Percentiles rank a stretch among this genome's conserved stretches.
These are phyloP conservation scores for Tolypocladium tropicale DNA, from an alignment of 2,329 filamentous ascomycete genomes.

Conservation along the genomic window DNA sequence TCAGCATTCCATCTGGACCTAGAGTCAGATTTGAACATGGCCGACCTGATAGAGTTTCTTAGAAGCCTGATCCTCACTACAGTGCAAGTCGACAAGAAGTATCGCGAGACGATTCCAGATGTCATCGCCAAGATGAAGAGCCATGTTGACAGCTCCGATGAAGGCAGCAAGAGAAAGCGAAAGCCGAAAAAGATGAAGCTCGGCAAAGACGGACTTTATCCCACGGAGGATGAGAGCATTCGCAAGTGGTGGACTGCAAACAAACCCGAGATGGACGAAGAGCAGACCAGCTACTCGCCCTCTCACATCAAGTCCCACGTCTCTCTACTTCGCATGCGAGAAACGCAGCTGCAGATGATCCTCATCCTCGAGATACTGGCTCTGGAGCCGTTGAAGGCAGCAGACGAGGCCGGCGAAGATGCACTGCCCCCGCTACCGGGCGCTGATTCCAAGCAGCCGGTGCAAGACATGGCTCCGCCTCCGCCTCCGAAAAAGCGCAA, in stretches of 20 bases:
- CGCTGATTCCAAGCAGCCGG: conserved; percentile 15
- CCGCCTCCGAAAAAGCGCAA: conserved; percentile 41
- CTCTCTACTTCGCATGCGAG: conserved; percentile 58
- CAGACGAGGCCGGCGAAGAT: conserved; percentile 30
- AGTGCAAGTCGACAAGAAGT: conserved; percentile 67
- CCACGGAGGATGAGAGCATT: conserved; percentile 53
- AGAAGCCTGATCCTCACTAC: conserved; percentile 57
- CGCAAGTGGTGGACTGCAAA: conserved; percentile 60
- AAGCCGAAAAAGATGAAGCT: conserved; percentile 56
- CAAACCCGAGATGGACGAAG: conserved; percentile 39
- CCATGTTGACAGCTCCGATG: conserved; percentile 45
- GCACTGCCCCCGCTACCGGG: conserved; percentile 35
- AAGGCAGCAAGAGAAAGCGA: conserved; percentile 32
- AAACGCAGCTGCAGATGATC: conserved; percentile 74
- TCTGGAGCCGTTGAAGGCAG: conserved; percentile 44
- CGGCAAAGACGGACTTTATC: conserved; percentile 59
- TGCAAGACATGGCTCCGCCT: conserved; percentile 17
- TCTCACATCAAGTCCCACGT: conserved; percentile 51
- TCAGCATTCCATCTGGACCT: conserved; percentile 57
- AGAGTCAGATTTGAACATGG: conserved; percentile 48
- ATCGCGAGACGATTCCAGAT: conserved; percentile 57
- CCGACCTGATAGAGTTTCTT: conserved; percentile 58
- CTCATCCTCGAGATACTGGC: conserved; percentile 68
- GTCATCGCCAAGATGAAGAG: conserved; percentile 49
- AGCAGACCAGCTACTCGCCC: conserved; percentile 35